Conservation (phyloP, 257 asterid species). For the Scutellaria baicalensis region DNA sequence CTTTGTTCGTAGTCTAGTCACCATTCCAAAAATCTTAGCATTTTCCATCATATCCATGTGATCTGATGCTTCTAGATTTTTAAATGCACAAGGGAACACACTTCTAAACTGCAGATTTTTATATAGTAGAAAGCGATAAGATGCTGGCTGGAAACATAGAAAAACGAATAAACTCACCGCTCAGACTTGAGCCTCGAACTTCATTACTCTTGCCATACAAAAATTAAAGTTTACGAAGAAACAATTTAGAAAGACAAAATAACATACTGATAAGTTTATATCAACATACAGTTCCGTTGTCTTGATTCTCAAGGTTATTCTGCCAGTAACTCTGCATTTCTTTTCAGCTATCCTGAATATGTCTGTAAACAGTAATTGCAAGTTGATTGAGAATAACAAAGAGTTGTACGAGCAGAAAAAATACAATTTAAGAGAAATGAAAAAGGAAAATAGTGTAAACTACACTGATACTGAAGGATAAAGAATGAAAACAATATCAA, state of each 20-base stretch:
- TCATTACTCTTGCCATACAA: constrained; percentile 41
- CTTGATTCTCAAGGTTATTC: constrained; percentile 20
- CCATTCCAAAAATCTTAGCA: no score
- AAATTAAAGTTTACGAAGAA: not conserved
- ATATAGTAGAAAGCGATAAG: not conserved
- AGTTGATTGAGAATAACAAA: not conserved
- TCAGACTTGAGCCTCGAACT: constrained; percentile 35
- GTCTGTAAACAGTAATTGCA: constrained; percentile 34
- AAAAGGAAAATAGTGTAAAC: not conserved
- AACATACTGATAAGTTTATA: not conserved
- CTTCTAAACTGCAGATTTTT: not conserved
- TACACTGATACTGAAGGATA: not conserved
- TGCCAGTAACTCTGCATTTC: constrained; percentile 22
- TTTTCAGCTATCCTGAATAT: constrained; percentile 26
- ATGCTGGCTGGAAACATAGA: not conserved
- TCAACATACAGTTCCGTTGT: constrained; percentile 40
- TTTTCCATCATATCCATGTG: not conserved
- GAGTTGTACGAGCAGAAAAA: not conserved
- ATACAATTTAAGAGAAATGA: not conserved
- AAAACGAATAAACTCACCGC: constrained; percentile 40
- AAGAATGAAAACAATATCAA: constrained; percentile 1
- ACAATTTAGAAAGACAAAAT: not conserved
- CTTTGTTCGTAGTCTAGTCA: not conserved
- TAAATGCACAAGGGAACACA: not conserved
- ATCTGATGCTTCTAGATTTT: not conserved